Conservation (phyloP, 495 filamentous ascomycete species). For the Hypoxylon trugodes region DNA sequence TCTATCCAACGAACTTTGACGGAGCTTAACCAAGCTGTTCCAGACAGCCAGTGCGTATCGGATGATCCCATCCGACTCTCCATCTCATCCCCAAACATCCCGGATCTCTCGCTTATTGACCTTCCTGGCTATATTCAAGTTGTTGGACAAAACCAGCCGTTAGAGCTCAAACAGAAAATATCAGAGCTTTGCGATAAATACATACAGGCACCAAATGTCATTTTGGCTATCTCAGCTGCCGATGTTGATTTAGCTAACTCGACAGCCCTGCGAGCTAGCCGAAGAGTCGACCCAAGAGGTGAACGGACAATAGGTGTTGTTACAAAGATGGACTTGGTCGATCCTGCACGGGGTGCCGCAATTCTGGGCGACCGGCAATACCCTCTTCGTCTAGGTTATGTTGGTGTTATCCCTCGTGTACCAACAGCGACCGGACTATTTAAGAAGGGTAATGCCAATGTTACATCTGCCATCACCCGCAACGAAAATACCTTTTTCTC, state of each 20-base stretch:
- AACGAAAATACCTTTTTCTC: conserved; percentile 93
- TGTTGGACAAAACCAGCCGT: conserved; percentile 85
- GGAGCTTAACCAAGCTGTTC: conserved; percentile 92
- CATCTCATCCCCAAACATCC: conserved; percentile 94
- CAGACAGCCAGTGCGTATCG: conserved; percentile 87
- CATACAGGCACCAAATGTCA: conserved; percentile 94
- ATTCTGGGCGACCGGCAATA: conserved; percentile 92
- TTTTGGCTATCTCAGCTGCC: conserved; percentile 95
- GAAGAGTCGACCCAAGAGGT: conserved; percentile 90
- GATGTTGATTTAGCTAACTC: conserved; percentile 98
- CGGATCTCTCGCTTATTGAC: conserved; percentile 95
- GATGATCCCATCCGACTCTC: conserved; percentile 96
- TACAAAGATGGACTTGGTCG: conserved; percentile 99
- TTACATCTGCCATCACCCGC: conserved; percentile 80
- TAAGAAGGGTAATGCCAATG: conserved; percentile 81
- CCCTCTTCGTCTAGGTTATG: conserved; percentile 93
- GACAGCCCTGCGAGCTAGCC: conserved; percentile 87
- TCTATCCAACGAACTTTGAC: conserved; percentile 93
- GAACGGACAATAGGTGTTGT: conserved; percentile 98
- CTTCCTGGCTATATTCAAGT: conserved; percentile 98
- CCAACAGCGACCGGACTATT: conserved; percentile 78
- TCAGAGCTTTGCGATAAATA: conserved; percentile 97
- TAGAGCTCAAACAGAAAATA: conserved; percentile 94
- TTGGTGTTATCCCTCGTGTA: conserved; percentile 88
- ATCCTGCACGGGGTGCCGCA: conserved; percentile 76